A percentile compares a stretch with the other conserved stretches of the same genome.
These are phyloP conservation scores for Blastobotrys aristatus DNA, from an alignment of 1,139 yeast species.

Conservation along the genomic window DNA sequence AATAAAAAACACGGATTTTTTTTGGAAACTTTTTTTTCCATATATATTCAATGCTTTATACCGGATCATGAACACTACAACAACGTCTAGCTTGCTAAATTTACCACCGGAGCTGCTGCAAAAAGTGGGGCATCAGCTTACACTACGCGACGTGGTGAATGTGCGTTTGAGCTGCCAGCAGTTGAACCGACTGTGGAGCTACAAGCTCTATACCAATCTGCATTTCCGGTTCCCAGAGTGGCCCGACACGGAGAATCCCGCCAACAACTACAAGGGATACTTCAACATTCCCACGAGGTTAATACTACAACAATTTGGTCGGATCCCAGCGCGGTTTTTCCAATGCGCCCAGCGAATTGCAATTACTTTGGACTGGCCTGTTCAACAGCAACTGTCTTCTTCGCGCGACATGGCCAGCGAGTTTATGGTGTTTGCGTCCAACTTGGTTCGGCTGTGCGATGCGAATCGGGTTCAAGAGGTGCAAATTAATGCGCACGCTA, in stretches of 20 bases:
- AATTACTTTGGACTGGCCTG: neutral
- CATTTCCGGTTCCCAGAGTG: neutral
- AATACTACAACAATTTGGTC: neutral
- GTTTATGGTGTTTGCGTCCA: neutral
- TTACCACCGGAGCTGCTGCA: neutral
- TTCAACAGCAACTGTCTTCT: neutral
- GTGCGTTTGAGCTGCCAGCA: neutral
- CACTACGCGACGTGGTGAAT: neutral
- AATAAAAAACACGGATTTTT: no score
- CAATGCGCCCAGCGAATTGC: neutral
- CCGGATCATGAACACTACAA: no score
- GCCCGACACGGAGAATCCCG: neutral
- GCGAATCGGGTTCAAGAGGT: neutral
- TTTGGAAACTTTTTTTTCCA: no score
- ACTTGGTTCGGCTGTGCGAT: neutral
- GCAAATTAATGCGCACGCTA: neutral
- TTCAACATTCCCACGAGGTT: neutral
- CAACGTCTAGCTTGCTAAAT: neutral
- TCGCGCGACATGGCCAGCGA: neutral
- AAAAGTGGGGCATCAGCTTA: neutral
- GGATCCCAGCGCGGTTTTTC: neutral
- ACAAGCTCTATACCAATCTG: neutral
- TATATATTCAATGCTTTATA: no score
- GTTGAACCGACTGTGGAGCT: conserved; percentile 1
- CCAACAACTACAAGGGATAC: neutral